phyloP scores from a whole-genome alignment of 2,329 filamentous ascomycete species.

The Neofusicoccum laricinum region DNA sequence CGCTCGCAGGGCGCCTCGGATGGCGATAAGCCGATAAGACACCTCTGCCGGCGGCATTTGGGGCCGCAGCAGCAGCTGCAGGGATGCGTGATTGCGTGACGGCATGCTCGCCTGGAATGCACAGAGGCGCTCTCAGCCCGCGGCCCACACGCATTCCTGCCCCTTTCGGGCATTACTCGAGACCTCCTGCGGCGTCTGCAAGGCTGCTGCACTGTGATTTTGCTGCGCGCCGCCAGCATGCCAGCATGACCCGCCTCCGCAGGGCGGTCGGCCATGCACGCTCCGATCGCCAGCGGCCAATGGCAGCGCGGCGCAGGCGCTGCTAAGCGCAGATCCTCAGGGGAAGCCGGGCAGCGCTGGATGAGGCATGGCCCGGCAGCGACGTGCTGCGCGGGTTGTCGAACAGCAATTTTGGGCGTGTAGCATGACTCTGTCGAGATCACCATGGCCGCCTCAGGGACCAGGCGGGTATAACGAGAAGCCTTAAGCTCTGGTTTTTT shows the following conservation, averaged over 20 bases:
- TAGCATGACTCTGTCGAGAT: constrained; percentile 6
- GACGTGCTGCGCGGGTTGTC: neutral
- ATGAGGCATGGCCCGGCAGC: neutral
- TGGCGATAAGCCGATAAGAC: neutral
- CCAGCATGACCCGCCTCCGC: constrained; percentile 4
- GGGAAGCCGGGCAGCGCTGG: constrained; percentile 1
- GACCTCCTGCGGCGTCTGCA: neutral
- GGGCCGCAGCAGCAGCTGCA: neutral
- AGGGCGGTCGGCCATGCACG: constrained; percentile 6
- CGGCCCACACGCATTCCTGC: neutral
- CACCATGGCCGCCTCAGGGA: constrained; percentile 12
- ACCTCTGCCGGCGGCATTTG: neutral
- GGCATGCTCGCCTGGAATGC: constrained; percentile 2
- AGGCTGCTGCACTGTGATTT: neutral
- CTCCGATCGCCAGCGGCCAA: neutral
- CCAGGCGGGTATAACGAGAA: constrained; percentile 5
- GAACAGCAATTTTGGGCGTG: neutral
- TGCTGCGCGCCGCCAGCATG: neutral
- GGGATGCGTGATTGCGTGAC: neutral
- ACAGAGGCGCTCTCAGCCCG: neutral
- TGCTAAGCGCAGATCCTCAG: constrained; percentile 11
- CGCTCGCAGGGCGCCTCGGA: neutral
- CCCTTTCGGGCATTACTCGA: neutral
- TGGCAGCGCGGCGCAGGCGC: neutral
- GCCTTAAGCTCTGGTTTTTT: neutral